Evolutionary conservation across 2,329 filamentous ascomycete genomes (phyloP).

Genomic region (Fusarium begoniae): DNA sequence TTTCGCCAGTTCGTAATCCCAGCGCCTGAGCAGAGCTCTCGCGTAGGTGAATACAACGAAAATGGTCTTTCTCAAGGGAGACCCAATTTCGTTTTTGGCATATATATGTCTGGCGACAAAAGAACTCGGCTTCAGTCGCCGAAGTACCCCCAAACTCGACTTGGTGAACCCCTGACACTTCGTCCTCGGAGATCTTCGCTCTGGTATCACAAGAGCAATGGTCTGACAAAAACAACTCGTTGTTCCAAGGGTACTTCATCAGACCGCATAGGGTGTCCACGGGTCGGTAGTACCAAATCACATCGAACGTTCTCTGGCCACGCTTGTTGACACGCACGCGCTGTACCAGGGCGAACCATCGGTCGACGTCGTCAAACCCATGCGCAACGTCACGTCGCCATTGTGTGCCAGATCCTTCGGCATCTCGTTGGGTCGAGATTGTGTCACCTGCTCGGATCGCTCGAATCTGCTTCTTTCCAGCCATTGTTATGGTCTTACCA

Average conservation of each 20-base stretch:
- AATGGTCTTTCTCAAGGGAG: slow-evolving; percentile 63
- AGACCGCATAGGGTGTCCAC: slow-evolving; percentile 74
- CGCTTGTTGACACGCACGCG: slow-evolving; percentile 52
- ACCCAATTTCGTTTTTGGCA: slow-evolving; percentile 69
- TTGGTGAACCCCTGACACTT: slow-evolving; percentile 66
- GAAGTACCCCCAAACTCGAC: slow-evolving; percentile 67
- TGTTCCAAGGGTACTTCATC: slow-evolving; percentile 73
- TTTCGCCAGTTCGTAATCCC: slow-evolving; percentile 63
- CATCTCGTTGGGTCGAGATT: slow-evolving; percentile 58
- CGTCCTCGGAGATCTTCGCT: slow-evolving; percentile 58
- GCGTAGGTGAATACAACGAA: slow-evolving; percentile 58
- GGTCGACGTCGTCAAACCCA: slow-evolving; percentile 55
- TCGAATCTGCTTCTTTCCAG: slow-evolving; percentile 37
- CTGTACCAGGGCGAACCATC: slow-evolving; percentile 79
- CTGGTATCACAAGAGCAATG: slow-evolving; percentile 74
- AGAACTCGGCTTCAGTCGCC: slow-evolving; percentile 61
- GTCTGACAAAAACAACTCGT: slow-evolving; percentile 81
- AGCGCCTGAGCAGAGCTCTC: slow-evolving; percentile 18
- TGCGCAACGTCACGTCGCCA: slow-evolving; percentile 64
- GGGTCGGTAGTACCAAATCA: slow-evolving; percentile 79
- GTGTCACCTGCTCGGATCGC: slow-evolving; percentile 57
- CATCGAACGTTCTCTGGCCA: slow-evolving; percentile 61
- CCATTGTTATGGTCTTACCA: slow-evolving; percentile 34
- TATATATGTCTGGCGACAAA: slow-evolving; percentile 76
- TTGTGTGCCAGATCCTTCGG: slow-evolving; percentile 56